Evolutionary conservation across 139 green algal species (phyloP).

Genomic region (Astrephomene gubernaculifera): DNA sequence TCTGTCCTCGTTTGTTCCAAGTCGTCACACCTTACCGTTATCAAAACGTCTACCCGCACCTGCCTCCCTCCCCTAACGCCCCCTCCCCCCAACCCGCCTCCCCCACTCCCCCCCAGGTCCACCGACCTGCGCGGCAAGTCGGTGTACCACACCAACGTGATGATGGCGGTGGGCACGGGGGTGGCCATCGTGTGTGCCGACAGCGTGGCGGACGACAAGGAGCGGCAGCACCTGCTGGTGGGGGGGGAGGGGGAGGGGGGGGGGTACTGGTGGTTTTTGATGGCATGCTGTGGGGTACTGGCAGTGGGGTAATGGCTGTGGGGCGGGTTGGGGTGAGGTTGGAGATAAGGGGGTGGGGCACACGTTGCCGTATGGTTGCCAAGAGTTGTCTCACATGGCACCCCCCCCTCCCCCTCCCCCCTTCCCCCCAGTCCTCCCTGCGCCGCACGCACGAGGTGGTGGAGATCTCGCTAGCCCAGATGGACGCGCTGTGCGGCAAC

Average conservation of each 20-base stretch:
- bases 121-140: slow-evolving; percentile 66
- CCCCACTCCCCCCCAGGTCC: slow-evolving; percentile 25
- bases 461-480: slow-evolving; percentile 89
- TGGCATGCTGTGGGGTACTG: too few relatives aligned
- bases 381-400: neutral
- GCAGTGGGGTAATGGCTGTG: too few relatives aligned
- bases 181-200: slow-evolving; percentile 94
- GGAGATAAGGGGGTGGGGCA: too few relatives aligned
- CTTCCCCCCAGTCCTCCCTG: slow-evolving; percentile 28
- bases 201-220: slow-evolving; percentile 73
- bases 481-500: slow-evolving; percentile 93
- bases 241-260: neutral
- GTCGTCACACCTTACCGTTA: too few relatives aligned
- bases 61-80: neutral
- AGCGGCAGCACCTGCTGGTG: slow-evolving; percentile 80
- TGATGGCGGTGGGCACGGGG: slow-evolving; percentile 93
- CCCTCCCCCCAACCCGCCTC: neutral
- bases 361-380: too few relatives aligned
- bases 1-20: too few relatives aligned
- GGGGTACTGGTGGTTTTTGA: neutral
- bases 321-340: too few relatives aligned
- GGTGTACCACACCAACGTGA: slow-evolving; percentile 98
- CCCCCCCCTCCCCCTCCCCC: neutral
- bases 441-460: slow-evolving; percentile 74
- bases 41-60: too few relatives aligned